A percentile compares a stretch with the other conserved stretches of the same genome.
These are phyloP conservation scores for Agastache rugosa DNA, from an alignment of 257 asterid genomes.

Conservation along the genomic window DNA sequence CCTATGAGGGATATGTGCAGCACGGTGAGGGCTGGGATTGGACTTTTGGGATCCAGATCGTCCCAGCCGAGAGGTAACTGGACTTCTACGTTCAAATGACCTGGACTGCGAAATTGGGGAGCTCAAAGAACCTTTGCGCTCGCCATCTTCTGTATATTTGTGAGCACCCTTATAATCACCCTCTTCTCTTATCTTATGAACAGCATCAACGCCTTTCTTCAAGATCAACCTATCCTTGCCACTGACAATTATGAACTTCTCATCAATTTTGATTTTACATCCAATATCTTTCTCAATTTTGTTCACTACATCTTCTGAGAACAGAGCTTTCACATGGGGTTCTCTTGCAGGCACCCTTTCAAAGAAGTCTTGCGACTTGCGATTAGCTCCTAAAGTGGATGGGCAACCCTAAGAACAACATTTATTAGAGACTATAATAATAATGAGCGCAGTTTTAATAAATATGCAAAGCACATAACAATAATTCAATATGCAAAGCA, in stretches of 20 bases:
- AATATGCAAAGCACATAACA: conserved; percentile 3
- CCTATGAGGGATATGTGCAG: conserved; percentile 58
- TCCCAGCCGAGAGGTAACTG: conserved; percentile 66
- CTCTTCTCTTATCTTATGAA: conserved; percentile 83
- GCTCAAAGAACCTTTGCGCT: conserved; percentile 61
- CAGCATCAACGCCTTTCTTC: conserved; percentile 92
- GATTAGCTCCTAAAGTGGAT: conserved; percentile 92
- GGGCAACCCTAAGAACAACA: conserved; percentile 83
- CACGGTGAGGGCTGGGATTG: conserved; percentile 64
- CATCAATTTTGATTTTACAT: conserved; percentile 90
- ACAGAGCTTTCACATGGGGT: conserved; percentile 82
- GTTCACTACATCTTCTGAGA: conserved; percentile 78
- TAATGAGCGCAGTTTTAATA: neutral
- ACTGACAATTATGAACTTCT: conserved; percentile 91
- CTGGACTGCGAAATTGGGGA: conserved; percentile 70
- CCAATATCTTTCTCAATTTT: conserved; percentile 93
- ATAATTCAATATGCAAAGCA: neutral
- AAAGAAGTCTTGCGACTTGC: conserved; percentile 95
- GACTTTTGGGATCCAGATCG: conserved; percentile 70
- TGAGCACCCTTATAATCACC: conserved; percentile 63
- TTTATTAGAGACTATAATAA: conserved; percentile 34
- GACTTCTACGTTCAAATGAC: conserved; percentile 84
- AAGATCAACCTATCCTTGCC: conserved; percentile 94
- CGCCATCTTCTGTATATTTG: conserved; percentile 66
- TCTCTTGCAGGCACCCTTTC: conserved; percentile 97